A percentile compares a stretch with the other conserved stretches of the same genome.
These are phyloP conservation scores for Microascus cirrosus DNA, from an alignment of 2,329 filamentous ascomycete genomes.

Conservation along the genomic window DNA sequence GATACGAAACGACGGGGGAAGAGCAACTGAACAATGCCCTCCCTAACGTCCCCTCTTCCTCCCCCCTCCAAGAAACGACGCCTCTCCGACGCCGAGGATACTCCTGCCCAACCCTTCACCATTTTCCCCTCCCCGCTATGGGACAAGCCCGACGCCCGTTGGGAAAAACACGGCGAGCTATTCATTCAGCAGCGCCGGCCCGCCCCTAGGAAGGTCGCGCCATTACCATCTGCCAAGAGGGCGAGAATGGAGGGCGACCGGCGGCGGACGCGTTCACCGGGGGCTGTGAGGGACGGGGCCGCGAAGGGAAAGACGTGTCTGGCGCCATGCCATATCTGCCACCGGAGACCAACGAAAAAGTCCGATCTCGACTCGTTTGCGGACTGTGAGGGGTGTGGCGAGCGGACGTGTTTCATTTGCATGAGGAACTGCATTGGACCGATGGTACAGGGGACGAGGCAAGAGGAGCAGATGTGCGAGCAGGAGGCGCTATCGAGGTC, in stretches of 20 bases:
- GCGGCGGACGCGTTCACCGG: slow-evolving; percentile 10
- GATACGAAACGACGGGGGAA: background rate
- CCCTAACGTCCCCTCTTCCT: background rate
- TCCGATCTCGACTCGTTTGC: slow-evolving; percentile 56
- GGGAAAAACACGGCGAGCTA: background rate
- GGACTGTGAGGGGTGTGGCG: slow-evolving; percentile 49
- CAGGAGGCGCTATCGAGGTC: slow-evolving; percentile 28
- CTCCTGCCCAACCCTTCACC: background rate
- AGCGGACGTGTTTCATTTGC: slow-evolving; percentile 59
- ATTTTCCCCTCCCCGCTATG: background rate
- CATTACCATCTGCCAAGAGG: slow-evolving; percentile 10
- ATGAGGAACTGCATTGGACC: slow-evolving; percentile 47
- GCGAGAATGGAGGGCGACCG: background rate
- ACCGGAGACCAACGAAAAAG: slow-evolving; percentile 52
- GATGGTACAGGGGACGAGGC: slow-evolving; percentile 6
- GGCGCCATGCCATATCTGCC: slow-evolving; percentile 56
- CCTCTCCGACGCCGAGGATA: background rate
- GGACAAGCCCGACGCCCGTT: background rate
- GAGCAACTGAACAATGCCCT: background rate
- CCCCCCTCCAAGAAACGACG: background rate
- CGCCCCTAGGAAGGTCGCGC: slow-evolving; percentile 17
- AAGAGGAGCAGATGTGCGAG: slow-evolving; percentile 8
- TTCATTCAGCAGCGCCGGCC: slow-evolving; percentile 8
- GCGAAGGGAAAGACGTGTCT: slow-evolving; percentile 14
- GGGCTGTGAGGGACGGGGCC: slow-evolving; percentile 2